A percentile compares a stretch with the other conserved stretches of the same genome.
phyloP scores from a whole-genome alignment of 2,329 filamentous ascomycete species.

The Hypoxylon sp. region DNA sequence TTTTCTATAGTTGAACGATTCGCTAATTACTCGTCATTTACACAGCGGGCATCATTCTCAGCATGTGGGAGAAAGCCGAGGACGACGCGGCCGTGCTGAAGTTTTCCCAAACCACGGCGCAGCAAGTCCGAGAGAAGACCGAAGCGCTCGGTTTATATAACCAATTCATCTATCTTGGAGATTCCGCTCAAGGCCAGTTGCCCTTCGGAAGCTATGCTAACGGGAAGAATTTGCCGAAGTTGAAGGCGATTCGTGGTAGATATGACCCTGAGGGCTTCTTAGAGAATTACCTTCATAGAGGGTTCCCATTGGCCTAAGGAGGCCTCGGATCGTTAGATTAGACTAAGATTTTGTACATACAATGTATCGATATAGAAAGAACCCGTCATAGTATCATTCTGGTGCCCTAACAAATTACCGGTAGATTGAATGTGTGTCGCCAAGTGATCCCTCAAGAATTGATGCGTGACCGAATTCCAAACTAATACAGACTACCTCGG shows the following conservation, averaged over 20 bases:
- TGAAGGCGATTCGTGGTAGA: slow-evolving; percentile 26
- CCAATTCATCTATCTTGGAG: slow-evolving; percentile 39
- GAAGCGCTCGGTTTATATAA: slow-evolving; percentile 27
- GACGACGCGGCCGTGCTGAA: slow-evolving; percentile 28
- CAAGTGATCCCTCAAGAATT: background rate
- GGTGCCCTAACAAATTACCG: background rate
- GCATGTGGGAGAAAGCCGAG: slow-evolving; percentile 33
- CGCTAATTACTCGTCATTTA: background rate
- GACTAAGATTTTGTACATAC: background rate
- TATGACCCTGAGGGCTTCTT: slow-evolving; percentile 37
- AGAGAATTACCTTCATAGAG: slow-evolving; percentile 29
- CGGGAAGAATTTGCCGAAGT: slow-evolving; percentile 29
- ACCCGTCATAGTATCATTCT: background rate
- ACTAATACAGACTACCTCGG: background rate
- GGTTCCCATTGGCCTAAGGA: slow-evolving; percentile 25
- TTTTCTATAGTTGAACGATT: background rate
- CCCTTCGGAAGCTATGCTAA: slow-evolving; percentile 32
- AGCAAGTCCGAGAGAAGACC: slow-evolving; percentile 24
- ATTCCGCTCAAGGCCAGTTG: slow-evolving; percentile 23
- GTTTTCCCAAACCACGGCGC: slow-evolving; percentile 14
- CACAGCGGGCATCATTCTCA: slow-evolving; percentile 34
- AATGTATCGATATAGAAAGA: background rate
- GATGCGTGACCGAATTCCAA: background rate
- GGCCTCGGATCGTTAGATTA: background rate
- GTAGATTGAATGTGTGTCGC: background rate